Conservation (phyloP, 192 early-diverging fungal species). For the Entomortierella beljakovae region DNA sequence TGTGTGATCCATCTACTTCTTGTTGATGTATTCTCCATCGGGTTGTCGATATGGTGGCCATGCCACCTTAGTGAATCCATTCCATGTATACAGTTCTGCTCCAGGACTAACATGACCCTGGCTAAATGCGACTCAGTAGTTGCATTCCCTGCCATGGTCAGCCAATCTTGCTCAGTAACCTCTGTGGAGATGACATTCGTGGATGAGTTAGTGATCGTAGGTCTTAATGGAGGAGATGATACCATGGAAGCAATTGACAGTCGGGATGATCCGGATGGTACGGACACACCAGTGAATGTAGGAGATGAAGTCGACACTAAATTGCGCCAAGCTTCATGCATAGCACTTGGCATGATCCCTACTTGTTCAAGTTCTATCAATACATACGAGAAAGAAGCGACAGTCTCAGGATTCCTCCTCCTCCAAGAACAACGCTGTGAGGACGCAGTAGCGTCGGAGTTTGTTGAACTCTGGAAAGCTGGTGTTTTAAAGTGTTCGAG, state of each 20-base stretch:
- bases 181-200: not conserved
- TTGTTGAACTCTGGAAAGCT: not conserved
- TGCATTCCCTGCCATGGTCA: slow-evolving; percentile 36
- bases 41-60: not conserved
- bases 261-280: not conserved
- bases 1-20: not conserved
- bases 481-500: not conserved
- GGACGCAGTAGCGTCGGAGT: not conserved
- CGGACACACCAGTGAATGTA: too few relatives aligned
- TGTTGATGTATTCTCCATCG: not conserved
- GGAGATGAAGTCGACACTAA: not conserved
- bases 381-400: slow-evolving; percentile 36
- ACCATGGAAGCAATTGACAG: not conserved
- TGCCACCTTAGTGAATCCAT: slow-evolving; percentile 21
- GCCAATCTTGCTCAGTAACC: slow-evolving; percentile 31
- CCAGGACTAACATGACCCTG: slow-evolving; percentile 25
- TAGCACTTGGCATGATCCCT: slow-evolving; percentile 22
- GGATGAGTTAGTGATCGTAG: not conserved
- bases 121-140: slow-evolving; percentile 21
- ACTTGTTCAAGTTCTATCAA: slow-evolving; percentile 41
- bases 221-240: not conserved
- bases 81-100: slow-evolving; percentile 13
- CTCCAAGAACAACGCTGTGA: slow-evolving; percentile 20
- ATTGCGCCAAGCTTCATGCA: slow-evolving; percentile 6
- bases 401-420: slow-evolving; percentile 16